These are phyloP conservation scores for Hyaloscypha finlandica DNA, from an alignment of 495 filamentous ascomycete genomes.

Conservation along the genomic window DNA sequence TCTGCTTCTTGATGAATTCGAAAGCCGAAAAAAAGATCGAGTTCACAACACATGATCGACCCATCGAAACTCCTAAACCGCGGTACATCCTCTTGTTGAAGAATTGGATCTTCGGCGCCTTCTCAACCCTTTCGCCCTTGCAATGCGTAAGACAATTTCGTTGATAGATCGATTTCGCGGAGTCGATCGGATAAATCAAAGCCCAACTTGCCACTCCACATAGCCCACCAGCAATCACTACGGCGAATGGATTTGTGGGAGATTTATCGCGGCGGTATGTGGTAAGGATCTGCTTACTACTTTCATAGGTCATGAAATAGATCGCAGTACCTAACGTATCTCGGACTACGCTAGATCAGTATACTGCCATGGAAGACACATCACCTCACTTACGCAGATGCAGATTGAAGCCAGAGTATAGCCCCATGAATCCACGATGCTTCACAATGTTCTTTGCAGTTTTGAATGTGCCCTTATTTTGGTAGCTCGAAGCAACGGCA, in stretches of 20 bases:
- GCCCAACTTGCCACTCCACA: slow-evolving; percentile 84
- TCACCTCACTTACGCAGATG: slow-evolving; percentile 66
- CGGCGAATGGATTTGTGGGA: slow-evolving; percentile 71
- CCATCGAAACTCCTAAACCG: slow-evolving; percentile 79
- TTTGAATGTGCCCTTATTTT: slow-evolving; percentile 77
- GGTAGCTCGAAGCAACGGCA: slow-evolving; percentile 66
- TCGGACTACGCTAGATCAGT: slow-evolving; percentile 52
- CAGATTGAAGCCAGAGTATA: slow-evolving; percentile 85
- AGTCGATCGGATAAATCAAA: slow-evolving; percentile 80
- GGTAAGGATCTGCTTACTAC: slow-evolving; percentile 79
- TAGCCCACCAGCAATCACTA: slow-evolving; percentile 71
- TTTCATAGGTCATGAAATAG: slow-evolving; percentile 93
- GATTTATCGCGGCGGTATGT: slow-evolving; percentile 67
- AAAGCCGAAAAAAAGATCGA: slow-evolving; percentile 80
- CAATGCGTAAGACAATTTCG: slow-evolving; percentile 72
- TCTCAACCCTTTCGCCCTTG: slow-evolving; percentile 55
- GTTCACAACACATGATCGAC: slow-evolving; percentile 70
- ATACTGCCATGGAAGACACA: background rate
- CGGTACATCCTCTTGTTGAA: slow-evolving; percentile 73
- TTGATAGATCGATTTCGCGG: slow-evolving; percentile 82
- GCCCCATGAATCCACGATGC: slow-evolving; percentile 72
- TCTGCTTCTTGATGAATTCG: slow-evolving; percentile 70
- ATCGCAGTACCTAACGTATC: slow-evolving; percentile 88
- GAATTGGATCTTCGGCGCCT: slow-evolving; percentile 66
- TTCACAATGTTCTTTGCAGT: slow-evolving; percentile 78